These are phyloP conservation scores for Chlorella variabilis DNA, from an alignment of 163 green algal genomes.

Conservation along the genomic window DNA sequence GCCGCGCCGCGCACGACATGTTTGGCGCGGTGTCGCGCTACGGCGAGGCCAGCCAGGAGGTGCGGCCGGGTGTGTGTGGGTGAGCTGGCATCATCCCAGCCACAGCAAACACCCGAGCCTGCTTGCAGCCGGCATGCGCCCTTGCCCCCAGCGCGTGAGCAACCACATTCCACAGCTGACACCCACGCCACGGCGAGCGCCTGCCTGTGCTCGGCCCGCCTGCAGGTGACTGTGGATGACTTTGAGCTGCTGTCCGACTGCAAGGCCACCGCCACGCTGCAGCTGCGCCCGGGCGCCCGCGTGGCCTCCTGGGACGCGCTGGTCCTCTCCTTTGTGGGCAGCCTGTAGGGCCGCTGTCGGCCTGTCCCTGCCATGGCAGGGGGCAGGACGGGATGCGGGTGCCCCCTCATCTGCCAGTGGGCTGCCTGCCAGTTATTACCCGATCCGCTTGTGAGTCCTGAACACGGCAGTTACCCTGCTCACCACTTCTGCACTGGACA, in stretches of 20 bases:
- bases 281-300: slow-evolving; percentile 12
- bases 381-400: too few species aligned
- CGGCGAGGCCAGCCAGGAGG: background rate
- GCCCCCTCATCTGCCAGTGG: background rate
- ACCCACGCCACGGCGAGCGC: background rate
- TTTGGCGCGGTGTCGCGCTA: slow-evolving; percentile 24
- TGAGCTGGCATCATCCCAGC: background rate
- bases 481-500: too few species aligned
- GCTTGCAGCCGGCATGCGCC: too few species aligned
- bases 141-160: too few species aligned
- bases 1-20: slow-evolving; percentile 36
- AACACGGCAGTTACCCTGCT: too few species aligned
- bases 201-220: background rate
- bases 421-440: too few species aligned
- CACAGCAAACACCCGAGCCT: background rate
- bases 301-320: slow-evolving; percentile 30
- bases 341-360: too few species aligned
- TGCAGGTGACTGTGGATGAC: slow-evolving; percentile 41
- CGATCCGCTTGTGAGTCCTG: too few species aligned
- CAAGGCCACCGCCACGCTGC: slow-evolving; percentile 47
- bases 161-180: too few species aligned
- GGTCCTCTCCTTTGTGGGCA: slow-evolving; percentile 29
- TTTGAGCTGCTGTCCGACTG: slow-evolving; percentile 49
- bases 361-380: too few species aligned
- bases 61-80: background rate